Evolutionary conservation across 2,329 filamentous ascomycete species (phyloP), one percentile per base, ranked within the genome.

Genomic region (Phyllosticta citrichinensis): DNA sequence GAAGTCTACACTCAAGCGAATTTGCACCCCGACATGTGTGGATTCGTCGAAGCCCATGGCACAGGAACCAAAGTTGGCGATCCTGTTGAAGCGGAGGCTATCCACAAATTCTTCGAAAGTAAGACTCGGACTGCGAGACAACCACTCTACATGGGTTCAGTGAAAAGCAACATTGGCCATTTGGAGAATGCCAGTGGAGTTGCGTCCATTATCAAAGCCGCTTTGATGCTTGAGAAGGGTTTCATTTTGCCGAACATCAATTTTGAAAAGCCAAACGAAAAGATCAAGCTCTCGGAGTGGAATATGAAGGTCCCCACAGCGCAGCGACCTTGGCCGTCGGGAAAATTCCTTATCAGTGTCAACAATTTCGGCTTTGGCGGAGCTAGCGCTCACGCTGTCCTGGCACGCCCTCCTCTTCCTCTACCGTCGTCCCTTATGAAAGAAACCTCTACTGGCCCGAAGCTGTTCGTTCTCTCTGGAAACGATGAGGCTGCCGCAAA

Each of bases 61-160:
- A 86, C 83, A 0, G 83, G 83, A 3, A 86, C 83, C 0, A 77
- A 79, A 35, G 81, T 80, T 2, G 82, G 83, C 6, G 70, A 71
- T 54, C 67, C 68, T 2, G 68, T 66, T 9, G 71, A 73, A 56
- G 63, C 68, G 9, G 56, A 52, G 3, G 68, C 68, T 6, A 11
- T 59, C 19, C 33, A 56, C 52, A 53, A 55, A 22, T 53, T 63
- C 27, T 55, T 63, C 47, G 62, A 33, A 8, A 47, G 40, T n/a
- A 50, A 63, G 22, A 8, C 40, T 62, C 5, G 62, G 65, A 33
- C 65, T 1, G 64, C 64, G 14, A 72, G 78, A 54, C 30, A 63
- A 2, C 55, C 62, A 6, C 14, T 62, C 33, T 62, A 62, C 27
- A 55, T 67, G 30, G 68, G 68, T 0, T 64, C 64, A 1, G 54